Evolutionary conservation across 139 green algal species (phyloP).

Genomic region (Dunaliella sp.): DNA sequence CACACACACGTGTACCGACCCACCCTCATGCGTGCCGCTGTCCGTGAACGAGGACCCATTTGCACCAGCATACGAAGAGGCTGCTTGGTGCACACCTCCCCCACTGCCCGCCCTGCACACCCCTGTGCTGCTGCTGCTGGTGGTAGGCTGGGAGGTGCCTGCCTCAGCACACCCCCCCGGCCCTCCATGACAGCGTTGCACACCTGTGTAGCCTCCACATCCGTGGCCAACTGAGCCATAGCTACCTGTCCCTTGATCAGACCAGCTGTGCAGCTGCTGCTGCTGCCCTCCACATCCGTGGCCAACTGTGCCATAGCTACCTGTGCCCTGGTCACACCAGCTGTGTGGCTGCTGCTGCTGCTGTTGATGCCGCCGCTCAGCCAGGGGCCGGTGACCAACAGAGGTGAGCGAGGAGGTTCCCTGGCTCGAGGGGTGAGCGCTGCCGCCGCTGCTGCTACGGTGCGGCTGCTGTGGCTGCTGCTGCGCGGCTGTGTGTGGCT

Average conservation of each 20-base stretch:
- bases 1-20: no score
- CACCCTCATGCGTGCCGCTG: background rate
- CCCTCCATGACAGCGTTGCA: background rate
- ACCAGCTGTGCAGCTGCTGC: no score
- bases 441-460: background rate
- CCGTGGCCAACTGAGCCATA: no score
- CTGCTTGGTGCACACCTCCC: background rate
- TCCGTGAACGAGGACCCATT: slow-evolving; percentile 2
- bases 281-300: no score
- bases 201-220: no score
- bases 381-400: background rate
- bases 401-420: no score
- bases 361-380: background rate
- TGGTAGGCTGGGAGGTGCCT: background rate
- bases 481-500: background rate
- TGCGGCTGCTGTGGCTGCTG: background rate
- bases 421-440: background rate
- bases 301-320: no score
- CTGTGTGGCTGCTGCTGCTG: background rate
- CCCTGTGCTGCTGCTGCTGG: background rate
- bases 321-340: no score
- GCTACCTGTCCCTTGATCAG: no score
- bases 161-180: no score
- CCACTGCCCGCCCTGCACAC: no score
- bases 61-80: background rate